Conservation (phyloP, 805 yeast species). For the Wickerhamomyces bovis region DNA sequence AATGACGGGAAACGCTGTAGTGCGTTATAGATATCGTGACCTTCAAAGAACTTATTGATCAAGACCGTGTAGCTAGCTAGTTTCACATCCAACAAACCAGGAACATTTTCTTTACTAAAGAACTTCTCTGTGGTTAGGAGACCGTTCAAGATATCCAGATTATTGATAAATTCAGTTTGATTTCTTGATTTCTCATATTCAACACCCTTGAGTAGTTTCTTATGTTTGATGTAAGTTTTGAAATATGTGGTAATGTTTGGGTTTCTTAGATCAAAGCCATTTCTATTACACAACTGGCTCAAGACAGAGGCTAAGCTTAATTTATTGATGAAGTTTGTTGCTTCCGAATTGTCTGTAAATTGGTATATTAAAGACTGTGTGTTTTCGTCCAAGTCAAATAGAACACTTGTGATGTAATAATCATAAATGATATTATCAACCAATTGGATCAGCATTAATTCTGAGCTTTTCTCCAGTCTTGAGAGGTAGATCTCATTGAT, state of each 20-base stretch:
- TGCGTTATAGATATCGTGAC: conserved; percentile 1
- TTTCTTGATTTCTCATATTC: conserved; percentile 15
- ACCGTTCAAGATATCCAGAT: conserved; percentile 22
- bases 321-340: conserved; percentile 5
- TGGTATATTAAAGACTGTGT: conserved; percentile 23
- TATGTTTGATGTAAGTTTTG: conserved; percentile 4
- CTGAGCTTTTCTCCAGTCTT: conserved; percentile 26
- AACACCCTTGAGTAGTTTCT: conserved; percentile 6
- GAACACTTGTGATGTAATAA: conserved; percentile 35
- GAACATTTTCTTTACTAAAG: conserved; percentile 10
- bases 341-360: conserved; percentile 7
- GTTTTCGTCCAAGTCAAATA: conserved; percentile 18
- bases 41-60: conserved; percentile 16
- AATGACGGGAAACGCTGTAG: conserved; percentile 10
- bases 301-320: conserved; percentile 13
- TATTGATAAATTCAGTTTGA: conserved; percentile 17
- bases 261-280: conserved; percentile 33
- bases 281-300: conserved; percentile 24
- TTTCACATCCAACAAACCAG: conserved; percentile 26
- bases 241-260: conserved; percentile 21
- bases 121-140: conserved; percentile 17
- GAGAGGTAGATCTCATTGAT: conserved; percentile 32
- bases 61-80: conserved; percentile 28
- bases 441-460: conserved; percentile 32
- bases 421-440: conserved; percentile 46